Base-by-base conservation (phyloP, 1,139 yeast species). In the Schizosaccharomyces versatilis region DNA sequence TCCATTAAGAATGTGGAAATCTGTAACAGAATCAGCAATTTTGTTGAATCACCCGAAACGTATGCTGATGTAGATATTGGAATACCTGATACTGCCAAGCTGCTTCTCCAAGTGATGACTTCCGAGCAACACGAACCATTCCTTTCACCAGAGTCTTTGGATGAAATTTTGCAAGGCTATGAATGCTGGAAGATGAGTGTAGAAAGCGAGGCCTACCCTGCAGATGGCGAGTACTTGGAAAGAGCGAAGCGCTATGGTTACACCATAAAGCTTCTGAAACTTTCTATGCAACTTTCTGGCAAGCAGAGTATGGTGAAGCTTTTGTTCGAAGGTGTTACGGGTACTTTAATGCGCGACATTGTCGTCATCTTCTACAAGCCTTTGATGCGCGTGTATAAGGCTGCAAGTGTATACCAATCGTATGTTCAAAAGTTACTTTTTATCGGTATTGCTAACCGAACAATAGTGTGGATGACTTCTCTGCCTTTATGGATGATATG, bases 321-420 rank as follows among this genome's bases (percentile, higher is more conserved):
- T 52, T 84, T 95, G 93, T 79, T 79, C 55, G 95, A 86, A 62
- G 86, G 90, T 0, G 84, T 81, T 61, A 69, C 93, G 48, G 78
- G 86, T 32, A 73, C 72, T 52, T 71, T 88, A 49, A 70, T 86
- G 56, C 81, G 81, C 60, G 84, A 83, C 56, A 71, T 84, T 44
- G 73, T 88, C 48, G 76, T 86, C 0, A 73, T 85, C 56, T 82
- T 88, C 61, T 86, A 86, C 65, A 85, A 84, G 60, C 96, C 96
- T 1, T 69, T 88, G 64, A 83, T 86, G 59, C 74, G 73, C 49
- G 73, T 88, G 1, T 83, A 88, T 68, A 79, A 81, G 58, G 76
- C 78, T 54, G 85, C 95, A 36, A 79, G 81, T 59, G 74, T 88
- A 59, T 84, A 85, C 62, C 67, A 81, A 47, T 85, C 88, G 10